A percentile compares a stretch with the other conserved stretches of the same genome.
phyloP scores from a whole-genome alignment of 257 asterid genomes.

The Verbena officinalis region DNA sequence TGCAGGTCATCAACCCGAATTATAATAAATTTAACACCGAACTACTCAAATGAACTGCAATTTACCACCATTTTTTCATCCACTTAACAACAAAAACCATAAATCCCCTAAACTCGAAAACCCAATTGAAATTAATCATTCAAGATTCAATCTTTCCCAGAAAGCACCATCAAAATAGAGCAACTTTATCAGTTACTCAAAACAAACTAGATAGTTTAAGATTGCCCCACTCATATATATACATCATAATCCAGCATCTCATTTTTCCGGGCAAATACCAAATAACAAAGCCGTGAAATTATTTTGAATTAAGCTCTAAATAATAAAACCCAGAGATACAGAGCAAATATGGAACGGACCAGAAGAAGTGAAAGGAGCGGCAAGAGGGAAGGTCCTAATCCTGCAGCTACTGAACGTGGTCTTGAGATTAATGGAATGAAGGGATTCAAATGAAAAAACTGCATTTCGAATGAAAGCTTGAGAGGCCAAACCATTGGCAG shows the following conservation, averaged over 20 bases:
- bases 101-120: not conserved
- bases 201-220: not conserved
- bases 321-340: not conserved
- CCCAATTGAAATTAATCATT: not conserved
- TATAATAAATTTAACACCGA: conserved; percentile 29
- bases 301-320: not conserved
- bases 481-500: conserved; percentile 45
- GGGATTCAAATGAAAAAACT: conserved; percentile 29
- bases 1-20: conserved; percentile 39
- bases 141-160: conserved; percentile 11
- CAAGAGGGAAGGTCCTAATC: conserved; percentile 34
- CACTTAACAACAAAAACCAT: not conserved
- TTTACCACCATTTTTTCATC: not conserved
- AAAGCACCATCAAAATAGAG: not conserved
- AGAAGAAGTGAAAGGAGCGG: conserved; percentile 49
- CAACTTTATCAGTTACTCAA: not conserved
- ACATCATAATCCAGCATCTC: not conserved
- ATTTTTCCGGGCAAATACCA: not conserved
- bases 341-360: conserved; percentile 41
- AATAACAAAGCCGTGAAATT: not conserved
- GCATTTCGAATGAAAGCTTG: conserved; percentile 42
- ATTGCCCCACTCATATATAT: not conserved
- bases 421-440: conserved; percentile 28
- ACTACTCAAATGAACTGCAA: not conserved
- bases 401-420: conserved; percentile 27